Evolutionary conservation across 176 grass and related monocot genomes (phyloP).

Genomic region (Secale cereale): DNA sequence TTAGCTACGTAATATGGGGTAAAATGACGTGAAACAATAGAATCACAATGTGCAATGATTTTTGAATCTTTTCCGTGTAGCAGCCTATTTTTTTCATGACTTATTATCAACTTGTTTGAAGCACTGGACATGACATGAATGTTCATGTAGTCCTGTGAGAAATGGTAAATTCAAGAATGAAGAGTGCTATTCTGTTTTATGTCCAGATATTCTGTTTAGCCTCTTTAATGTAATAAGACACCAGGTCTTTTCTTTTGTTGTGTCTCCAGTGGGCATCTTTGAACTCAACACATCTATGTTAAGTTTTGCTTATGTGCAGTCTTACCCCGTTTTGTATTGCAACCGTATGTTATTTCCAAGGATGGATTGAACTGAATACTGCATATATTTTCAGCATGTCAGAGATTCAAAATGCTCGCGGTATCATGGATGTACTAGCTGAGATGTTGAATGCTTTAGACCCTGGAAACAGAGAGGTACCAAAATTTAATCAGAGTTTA

Average conservation of each 20-base stretch:
- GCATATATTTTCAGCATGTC: constrained; percentile 60
- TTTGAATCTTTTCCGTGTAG: neutral
- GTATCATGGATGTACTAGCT: constrained; percentile 90
- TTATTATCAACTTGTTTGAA: constrained; percentile 9
- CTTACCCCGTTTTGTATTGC: neutral
- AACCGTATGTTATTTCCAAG: neutral
- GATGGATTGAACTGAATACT: constrained; percentile 22
- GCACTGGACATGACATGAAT: neutral
- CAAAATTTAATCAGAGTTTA: constrained; percentile 14
- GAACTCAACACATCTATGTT: neutral
- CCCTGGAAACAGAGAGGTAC: constrained; percentile 84
- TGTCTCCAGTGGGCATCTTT: constrained; percentile 7
- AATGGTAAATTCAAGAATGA: constrained; percentile 17
- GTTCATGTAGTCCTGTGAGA: neutral
- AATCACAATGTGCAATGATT: neutral
- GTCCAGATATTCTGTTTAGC: neutral
- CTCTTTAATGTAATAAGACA: neutral
- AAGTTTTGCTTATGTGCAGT: neutral
- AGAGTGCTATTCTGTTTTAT: neutral
- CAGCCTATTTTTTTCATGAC: neutral
- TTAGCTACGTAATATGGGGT: neutral
- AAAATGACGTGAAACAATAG: neutral
- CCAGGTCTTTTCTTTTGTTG: neutral
- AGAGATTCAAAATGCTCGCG: constrained; percentile 90
- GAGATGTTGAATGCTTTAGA: constrained; percentile 95